A percentile compares a stretch with the other conserved stretches of the same genome.
Evolutionary conservation across 495 filamentous ascomycete genomes (phyloP).

Genomic region (Aspergillus ostianus): DNA sequence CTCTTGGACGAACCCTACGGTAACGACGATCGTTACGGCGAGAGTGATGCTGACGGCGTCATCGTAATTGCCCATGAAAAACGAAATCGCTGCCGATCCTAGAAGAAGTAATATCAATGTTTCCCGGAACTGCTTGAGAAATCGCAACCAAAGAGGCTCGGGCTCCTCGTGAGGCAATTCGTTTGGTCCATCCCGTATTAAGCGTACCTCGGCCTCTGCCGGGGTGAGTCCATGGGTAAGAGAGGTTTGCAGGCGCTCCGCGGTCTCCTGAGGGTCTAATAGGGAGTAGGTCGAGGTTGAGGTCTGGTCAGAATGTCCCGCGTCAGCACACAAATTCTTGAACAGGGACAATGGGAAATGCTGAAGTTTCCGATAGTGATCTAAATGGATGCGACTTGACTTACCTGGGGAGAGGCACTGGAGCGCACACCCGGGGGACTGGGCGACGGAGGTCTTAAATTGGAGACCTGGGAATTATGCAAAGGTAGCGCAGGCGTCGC

Average conservation of each 20-base stretch:
- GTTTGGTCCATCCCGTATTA: constrained; percentile 82
- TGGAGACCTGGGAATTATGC: constrained; percentile 47
- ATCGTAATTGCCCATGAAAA: constrained; percentile 91
- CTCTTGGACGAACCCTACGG: constrained; percentile 95
- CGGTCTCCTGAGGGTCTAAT: constrained; percentile 73
- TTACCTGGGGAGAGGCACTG: constrained; percentile 35
- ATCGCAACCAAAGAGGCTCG: constrained; percentile 91
- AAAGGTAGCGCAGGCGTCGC: constrained; percentile 55
- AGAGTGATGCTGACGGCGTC: constrained; percentile 94
- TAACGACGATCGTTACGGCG: constrained; percentile 94
- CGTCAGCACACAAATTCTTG: constrained; percentile 3
- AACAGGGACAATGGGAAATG: neutral
- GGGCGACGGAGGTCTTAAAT: constrained; percentile 36
- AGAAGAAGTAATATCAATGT: constrained; percentile 86
- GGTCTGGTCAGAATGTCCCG: constrained; percentile 34
- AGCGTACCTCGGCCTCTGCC: constrained; percentile 72
- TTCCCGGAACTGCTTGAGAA: constrained; percentile 95
- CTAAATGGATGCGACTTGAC: constrained; percentile 11
- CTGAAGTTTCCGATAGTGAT: neutral
- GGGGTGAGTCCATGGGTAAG: constrained; percentile 76
- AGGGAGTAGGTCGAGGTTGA: constrained; percentile 60
- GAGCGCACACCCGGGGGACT: constrained; percentile 34
- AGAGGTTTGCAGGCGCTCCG: constrained; percentile 77
- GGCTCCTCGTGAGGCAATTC: constrained; percentile 92
- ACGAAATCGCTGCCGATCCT: constrained; percentile 81